Base-by-base conservation (phyloP, 768 basidiomycete species). In the Amanita brunnescens region DNA sequence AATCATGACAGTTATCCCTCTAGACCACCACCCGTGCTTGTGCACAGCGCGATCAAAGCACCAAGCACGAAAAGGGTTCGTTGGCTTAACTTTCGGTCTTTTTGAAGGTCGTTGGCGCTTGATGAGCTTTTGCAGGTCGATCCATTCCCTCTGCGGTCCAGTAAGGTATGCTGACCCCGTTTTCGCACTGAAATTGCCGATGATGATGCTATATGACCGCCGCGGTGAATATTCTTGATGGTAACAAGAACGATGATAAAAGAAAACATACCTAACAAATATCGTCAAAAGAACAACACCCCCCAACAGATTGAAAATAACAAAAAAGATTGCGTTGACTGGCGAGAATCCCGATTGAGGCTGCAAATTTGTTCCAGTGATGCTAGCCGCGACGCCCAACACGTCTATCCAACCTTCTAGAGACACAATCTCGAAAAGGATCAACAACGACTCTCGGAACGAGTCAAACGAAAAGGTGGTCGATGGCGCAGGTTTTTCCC, bases 351-450 rank as follows among this genome's bases (percentile, higher is more conserved):
- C 87, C 35, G 68, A 74, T 53, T 76, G 67, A 0, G 91, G 89
- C 62, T 96, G 92, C 49, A 67, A 67, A 24, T 81, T 80, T 18
- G 56, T 62, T 4, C 85, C 89, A 1, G 79, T 83, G 56, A 96
- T 86, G 55, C 83, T 80, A 64, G 87, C 87, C 1, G 85, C 85
- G 21, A 84, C 76, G 33, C 67, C 69, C 86, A 96, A 87, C 45
- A 93, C 95, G 61, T 94, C 91, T n/a, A 89, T 78, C 95, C 94
- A 97, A 2, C 95, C 95, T 68, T 95, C 93, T 44, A 96, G 70
- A 0, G 93, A 95, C 20, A 97, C 91, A 57, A 95, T 92, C 68
- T 98, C 95, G 59, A 96, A 97, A 1, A 97, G 76, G 60, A 97
- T 96, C 48, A 97, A 76, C 35, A 97, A 71, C 0, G 91, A 86